phyloP scores from a whole-genome alignment of 179 eudicot species.

The Dionaea muscipula region DNA sequence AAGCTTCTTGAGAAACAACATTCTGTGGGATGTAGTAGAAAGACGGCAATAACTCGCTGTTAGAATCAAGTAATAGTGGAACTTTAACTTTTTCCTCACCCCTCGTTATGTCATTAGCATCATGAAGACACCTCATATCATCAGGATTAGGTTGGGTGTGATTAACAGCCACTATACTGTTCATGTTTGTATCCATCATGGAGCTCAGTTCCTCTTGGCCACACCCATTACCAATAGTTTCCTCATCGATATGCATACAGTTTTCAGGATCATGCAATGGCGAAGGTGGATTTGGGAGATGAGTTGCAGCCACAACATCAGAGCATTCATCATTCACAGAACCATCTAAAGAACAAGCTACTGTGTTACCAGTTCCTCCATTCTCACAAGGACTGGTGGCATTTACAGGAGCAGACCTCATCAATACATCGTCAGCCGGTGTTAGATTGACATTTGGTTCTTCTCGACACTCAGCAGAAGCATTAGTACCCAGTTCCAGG shows the following conservation, averaged over 20 bases:
- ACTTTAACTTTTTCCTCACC: conserved; percentile 51
- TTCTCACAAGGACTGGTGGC: conserved; percentile 8
- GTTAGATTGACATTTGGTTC: conserved; percentile 10
- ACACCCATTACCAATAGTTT: conserved; percentile 7
- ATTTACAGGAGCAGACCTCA: conserved; percentile 7
- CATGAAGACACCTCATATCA: conserved; percentile 14
- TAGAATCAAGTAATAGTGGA: conserved; percentile 34
- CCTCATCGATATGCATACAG: conserved; percentile 2
- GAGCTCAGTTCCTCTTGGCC: conserved; percentile 15
- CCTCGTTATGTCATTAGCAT: conserved; percentile 41
- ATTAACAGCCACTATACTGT: conserved; percentile 4
- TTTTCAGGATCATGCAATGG: conserved; percentile 5
- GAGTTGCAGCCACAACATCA: conserved; percentile 11
- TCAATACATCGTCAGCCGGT: conserved; percentile 12
- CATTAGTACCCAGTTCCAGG: conserved; percentile 25
- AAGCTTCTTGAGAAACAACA: conserved; percentile 47
- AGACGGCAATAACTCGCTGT: conserved; percentile 38
- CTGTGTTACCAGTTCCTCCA: neutral
- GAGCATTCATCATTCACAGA: conserved; percentile 16
- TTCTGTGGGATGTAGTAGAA: conserved; percentile 60
- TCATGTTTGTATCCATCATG: conserved; percentile 9
- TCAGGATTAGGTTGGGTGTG: conserved; percentile 16
- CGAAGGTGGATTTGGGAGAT: conserved; percentile 5
- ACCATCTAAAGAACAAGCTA: conserved; percentile 4
- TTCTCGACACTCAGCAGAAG: conserved; percentile 16